These are phyloP conservation scores for Crithidia fasciculata DNA, from an alignment of 208 protist genomes.

Conservation along the genomic window DNA sequence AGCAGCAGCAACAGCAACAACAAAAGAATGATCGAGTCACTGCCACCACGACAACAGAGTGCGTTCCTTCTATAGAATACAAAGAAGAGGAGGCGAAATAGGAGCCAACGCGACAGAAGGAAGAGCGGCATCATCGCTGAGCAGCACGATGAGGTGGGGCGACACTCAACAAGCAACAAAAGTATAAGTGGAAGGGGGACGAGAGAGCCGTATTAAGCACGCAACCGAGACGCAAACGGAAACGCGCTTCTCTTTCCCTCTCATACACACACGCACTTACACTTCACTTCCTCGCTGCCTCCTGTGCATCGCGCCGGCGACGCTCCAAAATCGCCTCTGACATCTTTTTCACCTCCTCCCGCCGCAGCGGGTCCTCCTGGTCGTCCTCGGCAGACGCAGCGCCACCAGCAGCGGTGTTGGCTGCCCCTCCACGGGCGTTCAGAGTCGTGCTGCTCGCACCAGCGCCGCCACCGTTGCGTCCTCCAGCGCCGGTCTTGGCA, in stretches of 20 bases:
- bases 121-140: no score
- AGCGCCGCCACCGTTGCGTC: slow-evolving; percentile 2
- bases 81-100: no score
- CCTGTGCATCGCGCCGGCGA: slow-evolving; percentile 35
- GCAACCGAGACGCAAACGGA: no score
- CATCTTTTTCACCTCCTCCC: slow-evolving; percentile 73
- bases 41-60: no score
- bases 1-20: no score
- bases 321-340: slow-evolving; percentile 45
- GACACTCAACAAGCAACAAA: no score
- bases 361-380: slow-evolving; percentile 55
- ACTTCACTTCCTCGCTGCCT: slow-evolving; percentile 16
- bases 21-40: no score
- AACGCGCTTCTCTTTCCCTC: neutral
- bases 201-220: no score
- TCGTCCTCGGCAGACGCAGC: slow-evolving; percentile 10
- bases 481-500: neutral
- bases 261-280: neutral
- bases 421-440: neutral
- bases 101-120: no score
- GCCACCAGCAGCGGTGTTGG: neutral
- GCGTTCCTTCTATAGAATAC: no score
- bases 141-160: no score
- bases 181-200: no score
- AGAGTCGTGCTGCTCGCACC: neutral